These are phyloP conservation scores for Babesia bigemina DNA, from an alignment of 169 alveolate species.

Conservation along the genomic window DNA sequence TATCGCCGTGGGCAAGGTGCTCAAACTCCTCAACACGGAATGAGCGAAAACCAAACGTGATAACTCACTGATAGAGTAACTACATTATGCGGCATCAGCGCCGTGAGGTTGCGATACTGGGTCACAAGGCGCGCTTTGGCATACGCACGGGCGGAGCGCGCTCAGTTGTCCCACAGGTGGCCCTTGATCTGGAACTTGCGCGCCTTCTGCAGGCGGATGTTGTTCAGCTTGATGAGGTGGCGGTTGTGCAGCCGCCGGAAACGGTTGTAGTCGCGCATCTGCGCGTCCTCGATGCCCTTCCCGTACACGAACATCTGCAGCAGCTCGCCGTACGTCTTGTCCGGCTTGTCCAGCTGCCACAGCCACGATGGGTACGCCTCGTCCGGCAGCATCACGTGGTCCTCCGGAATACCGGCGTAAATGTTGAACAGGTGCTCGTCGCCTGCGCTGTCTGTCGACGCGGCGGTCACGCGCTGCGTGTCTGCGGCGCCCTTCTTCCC, in stretches of 20 bases:
- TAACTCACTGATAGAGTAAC: too few species aligned
- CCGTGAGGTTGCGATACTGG: too few species aligned
- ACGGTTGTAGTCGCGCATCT: constrained; percentile 76
- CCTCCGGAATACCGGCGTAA: constrained; percentile 71
- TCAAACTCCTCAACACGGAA: constrained; percentile 72
- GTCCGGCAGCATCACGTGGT: constrained; percentile 76
- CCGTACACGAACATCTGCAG: constrained; percentile 78
- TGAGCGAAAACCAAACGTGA: background rate
- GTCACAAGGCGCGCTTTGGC: too few species aligned
- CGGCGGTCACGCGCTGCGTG: constrained; percentile 43
- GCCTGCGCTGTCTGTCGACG: constrained; percentile 44
- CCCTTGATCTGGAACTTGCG: constrained; percentile 71
- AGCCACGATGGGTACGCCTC: constrained; percentile 79
- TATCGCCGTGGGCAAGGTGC: constrained; percentile 86
- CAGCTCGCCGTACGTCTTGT: constrained; percentile 79
- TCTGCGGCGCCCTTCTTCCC: constrained; percentile 62
- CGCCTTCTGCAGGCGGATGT: constrained; percentile 74
- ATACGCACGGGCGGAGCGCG: background rate
- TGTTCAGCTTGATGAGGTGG: constrained; percentile 71
- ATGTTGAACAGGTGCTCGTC: constrained; percentile 78
- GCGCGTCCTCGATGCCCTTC: constrained; percentile 74
- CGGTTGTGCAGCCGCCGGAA: constrained; percentile 77
- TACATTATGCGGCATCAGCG: too few species aligned
- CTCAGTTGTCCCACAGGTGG: constrained; percentile 73
- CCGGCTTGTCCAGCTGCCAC: constrained; percentile 78